These are phyloP conservation scores for Coemansia sp. DNA, from an alignment of 192 early-diverging fungal species.

Conservation along the genomic window DNA sequence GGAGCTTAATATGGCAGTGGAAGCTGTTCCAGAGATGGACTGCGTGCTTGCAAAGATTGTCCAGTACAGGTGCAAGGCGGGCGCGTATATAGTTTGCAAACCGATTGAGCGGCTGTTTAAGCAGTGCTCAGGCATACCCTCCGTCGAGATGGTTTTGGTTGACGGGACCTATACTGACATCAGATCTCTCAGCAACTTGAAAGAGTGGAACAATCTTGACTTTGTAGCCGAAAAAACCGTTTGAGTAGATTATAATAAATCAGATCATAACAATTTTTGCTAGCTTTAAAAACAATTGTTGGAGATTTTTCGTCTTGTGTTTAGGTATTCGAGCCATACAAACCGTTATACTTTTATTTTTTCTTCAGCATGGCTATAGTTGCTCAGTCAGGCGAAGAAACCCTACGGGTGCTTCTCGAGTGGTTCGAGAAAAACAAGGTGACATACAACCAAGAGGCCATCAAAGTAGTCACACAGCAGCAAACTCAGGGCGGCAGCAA, in stretches of 20 bases:
- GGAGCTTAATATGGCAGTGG: background rate
- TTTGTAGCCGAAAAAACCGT: background rate
- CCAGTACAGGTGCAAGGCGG: conserved; percentile 35
- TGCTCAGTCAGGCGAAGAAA: conserved; percentile 7
- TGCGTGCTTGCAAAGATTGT: conserved; percentile 42
- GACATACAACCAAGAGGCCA: conserved; percentile 58
- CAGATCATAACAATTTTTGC: conserved; percentile 18
- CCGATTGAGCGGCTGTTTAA: conserved; percentile 51
- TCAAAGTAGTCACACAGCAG: conserved; percentile 52
- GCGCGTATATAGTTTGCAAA: conserved; percentile 27
- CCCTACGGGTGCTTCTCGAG: conserved; percentile 28
- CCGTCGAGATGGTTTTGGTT: conserved; percentile 42
- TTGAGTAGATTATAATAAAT: conserved; percentile 7
- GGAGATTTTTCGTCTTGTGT: background rate
- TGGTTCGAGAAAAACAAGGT: conserved; percentile 67
- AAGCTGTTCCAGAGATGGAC: conserved; percentile 14
- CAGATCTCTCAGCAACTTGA: conserved; percentile 10
- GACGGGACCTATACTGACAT: conserved; percentile 24
- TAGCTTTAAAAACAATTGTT: background rate
- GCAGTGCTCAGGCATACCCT: conserved; percentile 29
- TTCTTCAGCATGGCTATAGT: background rate
- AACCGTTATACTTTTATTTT: background rate
- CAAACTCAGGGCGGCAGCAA: conserved; percentile 14
- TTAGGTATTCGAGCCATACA: background rate
- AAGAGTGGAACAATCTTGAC: background rate